Conservation (phyloP, 768 basidiomycete genomes). For the Auriscalpium vulgare region DNA sequence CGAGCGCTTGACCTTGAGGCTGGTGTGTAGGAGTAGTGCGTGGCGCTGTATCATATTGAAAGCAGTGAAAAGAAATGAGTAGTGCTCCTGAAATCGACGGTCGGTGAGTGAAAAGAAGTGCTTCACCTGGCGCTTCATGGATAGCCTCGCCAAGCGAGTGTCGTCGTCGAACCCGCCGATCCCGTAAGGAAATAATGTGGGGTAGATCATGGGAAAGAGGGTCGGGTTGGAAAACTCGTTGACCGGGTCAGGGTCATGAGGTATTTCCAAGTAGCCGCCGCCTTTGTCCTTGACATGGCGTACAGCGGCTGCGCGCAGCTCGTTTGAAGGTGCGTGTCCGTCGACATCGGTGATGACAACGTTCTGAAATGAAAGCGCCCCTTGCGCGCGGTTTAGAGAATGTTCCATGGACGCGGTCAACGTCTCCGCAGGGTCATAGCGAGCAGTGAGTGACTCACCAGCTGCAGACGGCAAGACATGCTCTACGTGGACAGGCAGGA, state of each 20-base stretch:
- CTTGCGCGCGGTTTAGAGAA: not conserved
- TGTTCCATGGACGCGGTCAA: not conserved
- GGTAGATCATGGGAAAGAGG: constrained; percentile 34
- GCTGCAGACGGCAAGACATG: too few relatives aligned
- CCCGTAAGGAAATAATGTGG: constrained; percentile 36
- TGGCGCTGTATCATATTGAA: constrained; percentile 36
- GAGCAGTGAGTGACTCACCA: too few relatives aligned
- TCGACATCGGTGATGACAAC: constrained; percentile 20
- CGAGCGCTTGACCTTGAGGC: constrained; percentile 21
- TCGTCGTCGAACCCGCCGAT: constrained; percentile 34
- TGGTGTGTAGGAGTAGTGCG: constrained; percentile 23
- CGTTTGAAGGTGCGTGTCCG: constrained; percentile 17
- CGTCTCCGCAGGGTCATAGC: not conserved
- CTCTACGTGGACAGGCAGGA: too few relatives aligned
- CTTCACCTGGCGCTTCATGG: constrained; percentile 26
- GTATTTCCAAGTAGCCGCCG: constrained; percentile 22
- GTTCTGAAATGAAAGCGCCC: too few relatives aligned
- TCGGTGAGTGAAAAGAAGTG: constrained; percentile 28
- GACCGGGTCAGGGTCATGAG: constrained; percentile 24
- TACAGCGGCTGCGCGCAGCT: constrained; percentile 27
- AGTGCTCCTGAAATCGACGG: constrained; percentile 28
- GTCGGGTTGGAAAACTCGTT: constrained; percentile 30
- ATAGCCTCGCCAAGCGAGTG: constrained; percentile 10
- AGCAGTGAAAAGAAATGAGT: constrained; percentile 32
- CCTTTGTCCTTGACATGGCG: constrained; percentile 24